Conservation (phyloP, 495 filamentous ascomycete genomes). For the Penicillium taxi region DNA sequence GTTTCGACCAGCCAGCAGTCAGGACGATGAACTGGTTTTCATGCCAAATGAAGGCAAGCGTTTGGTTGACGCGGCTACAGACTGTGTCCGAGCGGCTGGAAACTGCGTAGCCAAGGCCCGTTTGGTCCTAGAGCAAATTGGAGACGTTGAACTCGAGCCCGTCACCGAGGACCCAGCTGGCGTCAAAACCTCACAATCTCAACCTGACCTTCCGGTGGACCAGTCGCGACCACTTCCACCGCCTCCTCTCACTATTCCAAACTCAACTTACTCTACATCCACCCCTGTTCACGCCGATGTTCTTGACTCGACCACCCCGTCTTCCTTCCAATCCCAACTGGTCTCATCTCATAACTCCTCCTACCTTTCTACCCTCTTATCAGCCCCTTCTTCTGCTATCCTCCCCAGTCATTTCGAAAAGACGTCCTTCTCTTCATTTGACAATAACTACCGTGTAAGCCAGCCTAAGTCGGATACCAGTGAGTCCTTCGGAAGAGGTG, state of each 20-base stretch:
- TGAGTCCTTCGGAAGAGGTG: constrained; percentile 33
- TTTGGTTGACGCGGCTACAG: constrained; percentile 73
- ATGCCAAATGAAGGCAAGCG: constrained; percentile 73
- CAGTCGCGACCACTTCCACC: constrained; percentile 31
- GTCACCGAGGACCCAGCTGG: constrained; percentile 31
- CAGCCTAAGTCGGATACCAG: constrained; percentile 31
- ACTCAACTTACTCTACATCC: constrained; percentile 24
- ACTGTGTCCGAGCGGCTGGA: constrained; percentile 81
- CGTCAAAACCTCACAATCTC: constrained; percentile 7
- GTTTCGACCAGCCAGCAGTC: constrained; percentile 51
- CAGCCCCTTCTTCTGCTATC: constrained; percentile 20
- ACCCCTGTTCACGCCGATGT: constrained; percentile 37
- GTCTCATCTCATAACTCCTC: constrained; percentile 11
- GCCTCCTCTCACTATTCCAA: constrained; percentile 36
- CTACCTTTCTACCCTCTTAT: constrained; percentile 24
- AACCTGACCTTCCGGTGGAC: constrained; percentile 21
- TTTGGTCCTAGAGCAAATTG: constrained; percentile 78
- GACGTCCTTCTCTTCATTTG: constrained; percentile 24
- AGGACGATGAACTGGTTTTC: constrained; percentile 64
- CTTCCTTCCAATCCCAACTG: constrained; percentile 32
- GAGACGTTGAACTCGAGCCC: constrained; percentile 82
- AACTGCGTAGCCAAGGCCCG: constrained; percentile 84
- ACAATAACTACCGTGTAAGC: constrained; percentile 20
- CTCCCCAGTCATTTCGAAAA: constrained; percentile 34
- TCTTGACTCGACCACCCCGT: constrained; percentile 37